A percentile compares a stretch with the other conserved stretches of the same genome.
Evolutionary conservation across 2,329 filamentous ascomycete species (phyloP).

Genomic region (Fusarium sp.): DNA sequence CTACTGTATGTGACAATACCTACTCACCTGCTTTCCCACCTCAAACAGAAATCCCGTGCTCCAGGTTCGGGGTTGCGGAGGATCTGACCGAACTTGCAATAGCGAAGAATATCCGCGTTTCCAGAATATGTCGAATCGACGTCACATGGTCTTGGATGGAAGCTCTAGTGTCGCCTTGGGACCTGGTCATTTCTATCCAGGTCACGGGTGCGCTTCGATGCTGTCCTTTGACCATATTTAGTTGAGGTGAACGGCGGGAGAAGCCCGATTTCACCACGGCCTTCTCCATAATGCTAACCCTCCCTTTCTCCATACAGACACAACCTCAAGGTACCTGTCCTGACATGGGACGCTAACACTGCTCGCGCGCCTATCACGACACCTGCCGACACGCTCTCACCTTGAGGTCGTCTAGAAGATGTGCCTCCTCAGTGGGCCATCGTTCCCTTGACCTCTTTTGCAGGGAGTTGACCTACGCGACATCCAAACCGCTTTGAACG

Average conservation of each 20-base stretch:
- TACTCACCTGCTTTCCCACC: slow-evolving; percentile 19
- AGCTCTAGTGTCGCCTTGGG: slow-evolving; percentile 26
- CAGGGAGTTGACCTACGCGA: slow-evolving; percentile 11
- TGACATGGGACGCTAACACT: slow-evolving; percentile 7
- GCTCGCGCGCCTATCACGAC: slow-evolving; percentile 33
- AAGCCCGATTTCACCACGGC: slow-evolving; percentile 15
- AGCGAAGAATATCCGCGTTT: slow-evolving; percentile 24
- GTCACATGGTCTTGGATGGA: slow-evolving; percentile 27
- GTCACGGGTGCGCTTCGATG: slow-evolving; percentile 29
- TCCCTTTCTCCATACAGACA: slow-evolving; percentile 13
- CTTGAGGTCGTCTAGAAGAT: slow-evolving; percentile 5
- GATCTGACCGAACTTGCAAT: slow-evolving; percentile 15
- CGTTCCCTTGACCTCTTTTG: background rate
- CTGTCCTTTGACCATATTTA: slow-evolving; percentile 24
- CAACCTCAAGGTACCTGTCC: background rate
- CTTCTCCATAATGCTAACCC: background rate
- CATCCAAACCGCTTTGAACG: background rate
- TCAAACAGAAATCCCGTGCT: slow-evolving; percentile 20
- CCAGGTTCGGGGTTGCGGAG: slow-evolving; percentile 34
- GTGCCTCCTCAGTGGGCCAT: slow-evolving; percentile 1
- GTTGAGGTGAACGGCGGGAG: slow-evolving; percentile 32
- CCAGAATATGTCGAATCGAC: slow-evolving; percentile 24
- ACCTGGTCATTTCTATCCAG: slow-evolving; percentile 26
- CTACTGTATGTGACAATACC: background rate
- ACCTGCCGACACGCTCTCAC: slow-evolving; percentile 10